These are phyloP conservation scores for Chrysanthemum seticuspe DNA, from an alignment of 129 eudicot species.

Conservation along the genomic window DNA sequence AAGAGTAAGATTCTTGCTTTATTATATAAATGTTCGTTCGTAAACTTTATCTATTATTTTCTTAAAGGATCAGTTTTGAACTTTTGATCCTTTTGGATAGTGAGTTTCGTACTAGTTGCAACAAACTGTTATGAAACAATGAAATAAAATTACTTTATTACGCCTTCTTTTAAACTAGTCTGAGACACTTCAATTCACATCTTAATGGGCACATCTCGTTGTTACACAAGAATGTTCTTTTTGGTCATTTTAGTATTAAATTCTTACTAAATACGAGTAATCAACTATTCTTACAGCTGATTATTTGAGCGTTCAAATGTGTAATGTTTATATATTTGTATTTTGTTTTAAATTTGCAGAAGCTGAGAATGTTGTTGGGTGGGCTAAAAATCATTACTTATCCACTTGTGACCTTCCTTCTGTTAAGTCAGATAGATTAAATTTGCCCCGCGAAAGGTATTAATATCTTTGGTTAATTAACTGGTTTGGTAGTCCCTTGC, in stretches of 20 bases:
- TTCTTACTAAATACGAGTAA: too few relatives aligned
- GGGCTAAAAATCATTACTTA: constrained; percentile 92
- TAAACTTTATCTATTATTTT: not conserved
- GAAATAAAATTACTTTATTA: not conserved
- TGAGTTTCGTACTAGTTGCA: not conserved
- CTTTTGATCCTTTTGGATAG: not conserved
- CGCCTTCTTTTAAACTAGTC: not conserved
- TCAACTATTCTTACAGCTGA: not conserved
- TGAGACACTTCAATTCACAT: not conserved
- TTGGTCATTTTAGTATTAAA: not conserved
- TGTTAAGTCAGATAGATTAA: constrained; percentile 63
- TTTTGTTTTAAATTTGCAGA: constrained; percentile 44
- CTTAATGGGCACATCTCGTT: not conserved
- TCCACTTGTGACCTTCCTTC: constrained; percentile 68
- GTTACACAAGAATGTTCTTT: not conserved
- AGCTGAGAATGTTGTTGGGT: constrained; percentile 95
- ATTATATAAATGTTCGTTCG: not conserved
- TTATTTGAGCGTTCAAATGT: constrained; percentile 7
- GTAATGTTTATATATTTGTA: constrained; percentile 3
- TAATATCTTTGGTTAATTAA: constrained; percentile 5
- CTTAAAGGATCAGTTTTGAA: constrained; percentile 3
- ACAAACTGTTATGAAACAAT: not conserved
- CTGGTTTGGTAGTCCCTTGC: not conserved
- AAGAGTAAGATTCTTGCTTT: constrained; percentile 24
- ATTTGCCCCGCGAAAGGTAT: constrained; percentile 84